Evolutionary conservation across 805 yeast genomes (phyloP).

Genomic region (Phaffomyces antillensis): DNA sequence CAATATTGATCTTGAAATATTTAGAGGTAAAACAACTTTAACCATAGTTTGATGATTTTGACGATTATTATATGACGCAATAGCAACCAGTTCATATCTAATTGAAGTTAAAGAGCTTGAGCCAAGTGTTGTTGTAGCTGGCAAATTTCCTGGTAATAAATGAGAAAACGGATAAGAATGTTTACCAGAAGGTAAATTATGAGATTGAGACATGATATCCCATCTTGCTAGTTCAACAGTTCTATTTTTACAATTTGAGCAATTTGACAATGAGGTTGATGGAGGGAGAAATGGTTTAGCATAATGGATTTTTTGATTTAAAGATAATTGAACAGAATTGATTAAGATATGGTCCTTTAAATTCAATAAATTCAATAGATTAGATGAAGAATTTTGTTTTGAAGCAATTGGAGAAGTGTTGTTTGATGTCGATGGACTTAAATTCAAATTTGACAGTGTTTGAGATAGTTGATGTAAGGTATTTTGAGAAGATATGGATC

Average conservation of each 20-base stretch:
- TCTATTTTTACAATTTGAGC: constrained; percentile 51
- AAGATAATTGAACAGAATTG: constrained; percentile 50
- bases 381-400: constrained; percentile 19
- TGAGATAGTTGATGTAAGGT: constrained; percentile 14
- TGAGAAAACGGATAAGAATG: constrained; percentile 93
- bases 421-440: constrained; percentile 21
- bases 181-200: constrained; percentile 54
- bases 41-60: constrained; percentile 28
- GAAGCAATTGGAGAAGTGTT: constrained; percentile 16
- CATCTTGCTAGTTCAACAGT: constrained; percentile 70
- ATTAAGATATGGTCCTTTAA: constrained; percentile 41
- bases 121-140: constrained; percentile 66
- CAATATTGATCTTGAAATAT: constrained; percentile 68
- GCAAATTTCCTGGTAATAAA: constrained; percentile 78
- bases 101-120: constrained; percentile 43
- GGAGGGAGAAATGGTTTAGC: constrained; percentile 61
- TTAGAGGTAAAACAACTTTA: constrained; percentile 51
- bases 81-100: constrained; percentile 71
- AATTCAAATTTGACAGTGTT: constrained; percentile 20
- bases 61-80: constrained; percentile 35
- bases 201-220: constrained; percentile 65
- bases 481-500: constrained; percentile 11
- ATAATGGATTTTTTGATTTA: constrained; percentile 66
- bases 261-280: constrained; percentile 39
- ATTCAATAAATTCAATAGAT: constrained; percentile 20